Base-by-base conservation (phyloP, 1,284 basidiomycete genomes). In the Boletus sp. region DNA sequence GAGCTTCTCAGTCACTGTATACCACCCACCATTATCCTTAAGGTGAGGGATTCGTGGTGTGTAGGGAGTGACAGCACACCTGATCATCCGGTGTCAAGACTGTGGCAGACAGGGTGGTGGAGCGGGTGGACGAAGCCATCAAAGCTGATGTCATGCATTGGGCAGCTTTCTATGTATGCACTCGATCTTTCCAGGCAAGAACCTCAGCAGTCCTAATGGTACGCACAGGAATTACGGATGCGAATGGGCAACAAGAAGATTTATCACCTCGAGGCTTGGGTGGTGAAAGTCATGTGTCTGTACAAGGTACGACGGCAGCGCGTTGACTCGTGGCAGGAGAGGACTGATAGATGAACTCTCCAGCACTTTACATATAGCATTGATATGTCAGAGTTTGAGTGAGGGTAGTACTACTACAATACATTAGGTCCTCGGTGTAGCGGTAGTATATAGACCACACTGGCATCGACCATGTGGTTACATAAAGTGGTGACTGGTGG, bases 1-100 rank as follows among this genome's bases (percentile, higher is more conserved):
- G 96, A 99, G 70, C 75, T 99, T 40, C 75, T 99, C 50, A 92
- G 90, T 51, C 96, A 99, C 65, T 98, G 95, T 66, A 97, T 99
- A 66, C 96, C 96, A n/a, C 88, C 96, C 2, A 88, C 89, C 0
- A 72, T 94, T 35, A 83, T 97, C 39, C 68, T 97, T 39, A 93
- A 95, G 78, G 93, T 93, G 46, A 47, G 72, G 49, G 32, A 13
- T 25, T 17, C 20, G 9, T 41, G 36, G 26, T 22, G 1, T 48
- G 33, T 36, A 22, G 12, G 14, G 4, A 35, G 19, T 33, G 13
- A 20, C 17, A 2, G 5, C 29, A 30, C 3, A 25, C 41, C 53
- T 60, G 37, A 51, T 48, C 41, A 25, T 36, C 30, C 9, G 27
- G 19, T n/a, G 29, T 34, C 16, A 60, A 93, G 92, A 96, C 91